These are phyloP conservation scores for Plasmodium coatneyi DNA, from an alignment of 169 alveolate species.

Conservation along the genomic window DNA sequence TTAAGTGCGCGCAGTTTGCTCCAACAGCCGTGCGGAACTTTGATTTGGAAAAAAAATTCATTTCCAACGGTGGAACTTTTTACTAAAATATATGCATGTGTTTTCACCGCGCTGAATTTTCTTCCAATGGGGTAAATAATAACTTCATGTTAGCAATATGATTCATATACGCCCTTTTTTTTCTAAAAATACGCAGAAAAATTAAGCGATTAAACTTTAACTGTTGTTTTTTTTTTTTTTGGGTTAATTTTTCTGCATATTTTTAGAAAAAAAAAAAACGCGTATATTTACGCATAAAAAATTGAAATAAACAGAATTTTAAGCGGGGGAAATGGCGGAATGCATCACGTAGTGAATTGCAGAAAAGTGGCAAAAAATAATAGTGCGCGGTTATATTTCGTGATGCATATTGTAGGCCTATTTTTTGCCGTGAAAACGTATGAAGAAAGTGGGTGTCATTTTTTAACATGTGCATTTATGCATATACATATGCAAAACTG, in stretches of 20 bases:
- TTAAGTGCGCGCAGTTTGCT: neutral
- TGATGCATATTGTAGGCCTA: neutral
- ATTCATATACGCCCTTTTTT: neutral
- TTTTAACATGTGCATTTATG: neutral
- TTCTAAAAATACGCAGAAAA: neutral
- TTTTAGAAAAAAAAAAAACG: conserved; percentile 2
- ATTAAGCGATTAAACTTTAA: neutral
- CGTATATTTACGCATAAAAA: neutral
- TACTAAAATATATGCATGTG: neutral
- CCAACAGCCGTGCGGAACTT: neutral
- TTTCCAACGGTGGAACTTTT: conserved; percentile 10
- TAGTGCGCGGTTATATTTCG: neutral
- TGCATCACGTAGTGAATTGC: neutral
- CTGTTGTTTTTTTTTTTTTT: neutral
- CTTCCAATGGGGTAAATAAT: neutral
- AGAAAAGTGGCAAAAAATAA: neutral
- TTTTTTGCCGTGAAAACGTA: neutral
- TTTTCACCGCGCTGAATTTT: neutral
- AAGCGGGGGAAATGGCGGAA: neutral
- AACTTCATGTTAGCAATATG: neutral
- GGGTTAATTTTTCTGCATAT: neutral
- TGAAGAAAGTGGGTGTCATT: neutral
- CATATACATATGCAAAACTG: neutral
- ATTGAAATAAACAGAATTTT: neutral
- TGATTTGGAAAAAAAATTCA: neutral